A percentile compares a stretch with the other conserved stretches of the same genome.
Conservation (phyloP, 2,329 filamentous ascomycete genomes). For the Cytospora piceae region DNA sequence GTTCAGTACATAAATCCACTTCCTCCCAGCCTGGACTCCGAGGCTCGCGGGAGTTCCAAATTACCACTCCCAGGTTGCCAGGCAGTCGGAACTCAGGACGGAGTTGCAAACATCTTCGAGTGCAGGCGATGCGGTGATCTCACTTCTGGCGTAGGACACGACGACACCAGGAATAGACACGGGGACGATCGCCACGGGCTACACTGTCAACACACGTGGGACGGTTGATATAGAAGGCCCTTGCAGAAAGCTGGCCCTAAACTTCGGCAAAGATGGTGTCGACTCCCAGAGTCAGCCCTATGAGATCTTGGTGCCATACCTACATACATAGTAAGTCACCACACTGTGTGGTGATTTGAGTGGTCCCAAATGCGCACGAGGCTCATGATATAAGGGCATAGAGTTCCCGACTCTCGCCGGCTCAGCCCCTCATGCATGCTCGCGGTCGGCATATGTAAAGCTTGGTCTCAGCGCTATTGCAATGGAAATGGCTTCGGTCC, state of each 20-base stretch:
- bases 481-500: not conserved
- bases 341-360: not conserved
- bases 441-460: not conserved
- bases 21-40: no score
- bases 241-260: not conserved
- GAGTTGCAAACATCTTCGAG: no score
- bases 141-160: no score
- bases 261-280: not conserved
- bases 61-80: no score
- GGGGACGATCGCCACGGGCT: not conserved
- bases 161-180: no score
- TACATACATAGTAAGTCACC: not conserved
- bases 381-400: not conserved
- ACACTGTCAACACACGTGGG: not conserved
- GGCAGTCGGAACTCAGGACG: not conserved
- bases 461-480: no score
- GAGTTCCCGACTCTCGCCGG: not conserved
- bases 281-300: not conserved
- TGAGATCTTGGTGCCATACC: not conserved
- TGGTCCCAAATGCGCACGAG: not conserved
- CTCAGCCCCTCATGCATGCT: not conserved
- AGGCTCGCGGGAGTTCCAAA: no score
- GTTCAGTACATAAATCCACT: no score
- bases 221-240: not conserved
- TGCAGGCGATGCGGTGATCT: no score